Percentiles rank a stretch among this genome's conserved stretches.
phyloP scores from a whole-genome alignment of 495 filamentous ascomycete species.

The Penicillium ucsense region DNA sequence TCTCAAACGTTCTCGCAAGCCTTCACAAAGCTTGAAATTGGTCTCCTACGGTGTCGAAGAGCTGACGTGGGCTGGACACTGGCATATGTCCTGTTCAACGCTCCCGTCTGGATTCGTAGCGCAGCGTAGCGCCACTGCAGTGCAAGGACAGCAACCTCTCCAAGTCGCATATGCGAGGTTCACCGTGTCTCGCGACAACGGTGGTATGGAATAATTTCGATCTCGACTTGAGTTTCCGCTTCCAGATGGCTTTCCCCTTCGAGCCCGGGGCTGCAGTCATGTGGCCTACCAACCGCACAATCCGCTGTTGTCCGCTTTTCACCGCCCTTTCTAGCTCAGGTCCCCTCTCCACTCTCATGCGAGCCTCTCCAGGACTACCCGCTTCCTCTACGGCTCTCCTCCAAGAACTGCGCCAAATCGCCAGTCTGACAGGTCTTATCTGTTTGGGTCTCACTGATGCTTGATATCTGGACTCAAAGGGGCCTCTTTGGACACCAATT shows the following conservation, averaged over 20 bases:
- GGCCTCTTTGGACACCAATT: constrained; percentile 9
- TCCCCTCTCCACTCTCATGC: constrained; percentile 8
- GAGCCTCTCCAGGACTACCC: constrained; percentile 4
- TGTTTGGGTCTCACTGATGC: constrained; percentile 6
- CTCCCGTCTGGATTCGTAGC: too few relatives aligned
- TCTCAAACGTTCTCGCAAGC: not conserved
- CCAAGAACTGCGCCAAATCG: constrained; percentile 2
- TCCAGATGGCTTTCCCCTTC: too few relatives aligned
- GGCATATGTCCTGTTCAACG: too few relatives aligned
- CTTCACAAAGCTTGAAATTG: too few relatives aligned
- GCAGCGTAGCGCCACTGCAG: too few relatives aligned
- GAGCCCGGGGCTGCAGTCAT: constrained; percentile 24
- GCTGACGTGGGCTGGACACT: too few relatives aligned
- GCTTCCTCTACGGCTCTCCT: constrained; percentile 4
- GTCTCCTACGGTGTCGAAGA: too few relatives aligned
- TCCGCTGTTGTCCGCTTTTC: constrained; percentile 10
- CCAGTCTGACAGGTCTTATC: not conserved
- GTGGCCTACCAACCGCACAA: constrained; percentile 5
- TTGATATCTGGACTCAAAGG: constrained; percentile 7
- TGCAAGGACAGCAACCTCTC: too few relatives aligned
- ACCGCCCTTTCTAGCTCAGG: constrained; percentile 24
- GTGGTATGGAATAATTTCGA: too few relatives aligned
- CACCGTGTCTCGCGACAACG: too few relatives aligned
- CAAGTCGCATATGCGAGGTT: too few relatives aligned
- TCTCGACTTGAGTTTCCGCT: too few relatives aligned